Evolutionary conservation across 306 rosid species (phyloP), one percentile per base, ranked within the genome.

Genomic region (Acacia acuminata): DNA sequence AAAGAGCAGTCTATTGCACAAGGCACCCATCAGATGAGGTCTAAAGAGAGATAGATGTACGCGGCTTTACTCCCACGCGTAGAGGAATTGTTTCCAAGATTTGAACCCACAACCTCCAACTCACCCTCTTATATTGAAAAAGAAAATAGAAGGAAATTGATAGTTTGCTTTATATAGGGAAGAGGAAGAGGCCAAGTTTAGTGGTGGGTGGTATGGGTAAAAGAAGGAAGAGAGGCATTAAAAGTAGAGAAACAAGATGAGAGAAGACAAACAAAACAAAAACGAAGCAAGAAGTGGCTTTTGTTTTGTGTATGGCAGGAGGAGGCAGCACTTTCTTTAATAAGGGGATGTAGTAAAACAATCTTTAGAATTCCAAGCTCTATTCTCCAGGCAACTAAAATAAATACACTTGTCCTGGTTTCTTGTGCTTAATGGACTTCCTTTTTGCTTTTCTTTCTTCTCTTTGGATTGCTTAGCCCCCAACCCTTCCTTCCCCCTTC

Each of bases 281-380:
- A 61, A 88, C 56, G 19, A 81, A 84, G 67, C 82, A 86, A 84
- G 67, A 79, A 65, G 61, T 75, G 79, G 86, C 89, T 90, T 85
- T 91, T 85, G 61, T 90, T 85, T 91, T 85, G 66, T 81, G 89
- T 80, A 76, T 50, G 51, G 56, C 68, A 63, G 68, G 68, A 68
- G 74, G 34, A 45, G 60, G 30, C 82, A 77, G 38, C 67, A 85
- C 82, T 83, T 80, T 83, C 84, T 92, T 92, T 89, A 48, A 83
- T 88, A 48, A 83, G 76, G 82, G 74, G 25, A 6, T 6, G 63
- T n/a, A n/a, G 36, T n/a, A 63, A 4, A 63, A 40, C 73, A 58
- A 55, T 83, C 97, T 90, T 90, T 92, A 88, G 90, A 90, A 89
- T 87, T 90, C 92, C 94, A 87, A 80, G 94, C 90, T 86, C 94